phyloP scores from a whole-genome alignment of 495 filamentous ascomycete genomes.

The Amniculicola lignicola region DNA sequence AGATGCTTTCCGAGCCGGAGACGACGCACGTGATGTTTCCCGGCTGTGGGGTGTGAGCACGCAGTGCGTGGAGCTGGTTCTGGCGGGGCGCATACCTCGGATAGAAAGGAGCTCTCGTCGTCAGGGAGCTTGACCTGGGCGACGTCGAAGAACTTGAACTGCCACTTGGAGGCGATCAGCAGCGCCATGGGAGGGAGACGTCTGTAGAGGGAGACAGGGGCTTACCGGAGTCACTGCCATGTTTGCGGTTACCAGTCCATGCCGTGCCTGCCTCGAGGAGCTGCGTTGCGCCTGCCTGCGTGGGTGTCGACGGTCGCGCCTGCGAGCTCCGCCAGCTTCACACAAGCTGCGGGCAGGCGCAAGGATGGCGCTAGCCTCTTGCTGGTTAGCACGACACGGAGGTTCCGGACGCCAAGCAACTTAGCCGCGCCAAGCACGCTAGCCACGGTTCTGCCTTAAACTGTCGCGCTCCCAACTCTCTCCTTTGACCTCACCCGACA shows the following conservation, averaged over 20 bases:
- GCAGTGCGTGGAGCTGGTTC: constrained; percentile 46
- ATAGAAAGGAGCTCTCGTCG: constrained; percentile 59
- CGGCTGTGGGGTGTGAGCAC: constrained; percentile 47
- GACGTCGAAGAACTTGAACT: constrained; percentile 98
- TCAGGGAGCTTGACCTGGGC: constrained; percentile 75
- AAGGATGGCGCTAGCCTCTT: too few relatives aligned
- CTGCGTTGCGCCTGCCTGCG: too few relatives aligned
- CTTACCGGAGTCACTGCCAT: constrained; percentile 43
- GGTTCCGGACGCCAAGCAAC: too few relatives aligned
- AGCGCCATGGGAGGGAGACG: background rate
- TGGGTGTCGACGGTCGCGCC: too few relatives aligned
- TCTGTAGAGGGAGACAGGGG: background rate
- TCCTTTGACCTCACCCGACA: background rate
- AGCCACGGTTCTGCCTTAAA: too few relatives aligned
- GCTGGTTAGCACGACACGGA: too few relatives aligned
- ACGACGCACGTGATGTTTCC: constrained; percentile 63
- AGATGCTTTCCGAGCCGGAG: constrained; percentile 85
- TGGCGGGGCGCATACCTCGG: constrained; percentile 54
- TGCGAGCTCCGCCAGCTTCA: too few relatives aligned
- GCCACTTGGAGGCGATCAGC: constrained; percentile 62
- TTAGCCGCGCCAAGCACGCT: too few relatives aligned
- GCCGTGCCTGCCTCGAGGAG: too few relatives aligned
- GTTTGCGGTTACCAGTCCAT: too few relatives aligned
- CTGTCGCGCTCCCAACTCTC: background rate
- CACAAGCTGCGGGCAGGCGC: too few relatives aligned